phyloP scores from a whole-genome alignment of 2,329 filamentous ascomycete genomes.

The Microdochium nivale region DNA sequence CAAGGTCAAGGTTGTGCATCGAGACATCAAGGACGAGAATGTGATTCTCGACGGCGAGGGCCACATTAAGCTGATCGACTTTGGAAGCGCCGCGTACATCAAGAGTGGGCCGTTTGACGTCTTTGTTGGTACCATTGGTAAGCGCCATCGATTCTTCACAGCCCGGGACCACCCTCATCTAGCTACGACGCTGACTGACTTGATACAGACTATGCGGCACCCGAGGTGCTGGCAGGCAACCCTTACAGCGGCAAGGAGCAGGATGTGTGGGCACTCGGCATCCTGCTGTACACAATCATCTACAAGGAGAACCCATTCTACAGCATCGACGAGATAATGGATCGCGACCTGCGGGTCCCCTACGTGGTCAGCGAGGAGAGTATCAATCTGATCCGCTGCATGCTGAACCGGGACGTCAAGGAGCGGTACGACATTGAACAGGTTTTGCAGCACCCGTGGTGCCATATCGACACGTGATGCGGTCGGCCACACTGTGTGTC shows the following conservation, averaged over 20 bases:
- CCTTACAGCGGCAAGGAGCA: slow-evolving; percentile 94
- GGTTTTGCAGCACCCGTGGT: slow-evolving; percentile 89
- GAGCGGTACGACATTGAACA: slow-evolving; percentile 77
- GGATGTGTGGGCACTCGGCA: slow-evolving; percentile 96
- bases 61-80: slow-evolving; percentile 94
- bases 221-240: slow-evolving; percentile 89
- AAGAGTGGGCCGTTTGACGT: slow-evolving; percentile 98
- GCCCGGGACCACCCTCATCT: neutral
- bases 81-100: slow-evolving; percentile 96
- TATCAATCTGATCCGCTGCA: slow-evolving; percentile 81
- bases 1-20: slow-evolving; percentile 85
- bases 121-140: slow-evolving; percentile 97
- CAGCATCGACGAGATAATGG: slow-evolving; percentile 98
- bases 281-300: slow-evolving; percentile 94
- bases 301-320: slow-evolving; percentile 99
- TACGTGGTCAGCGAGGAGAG: slow-evolving; percentile 85
- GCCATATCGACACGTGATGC: slow-evolving; percentile 17
- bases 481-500: neutral
- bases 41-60: slow-evolving; percentile 93
- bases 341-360: slow-evolving; percentile 86
- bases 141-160: slow-evolving; percentile 20
- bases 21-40: slow-evolving; percentile 99
- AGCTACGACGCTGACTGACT: slow-evolving; percentile 5
- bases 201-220: slow-evolving; percentile 81
- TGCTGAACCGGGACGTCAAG: slow-evolving; percentile 86